Conservation (phyloP, 1,284 basidiomycete species). For the Pulveroboletus sp. region DNA sequence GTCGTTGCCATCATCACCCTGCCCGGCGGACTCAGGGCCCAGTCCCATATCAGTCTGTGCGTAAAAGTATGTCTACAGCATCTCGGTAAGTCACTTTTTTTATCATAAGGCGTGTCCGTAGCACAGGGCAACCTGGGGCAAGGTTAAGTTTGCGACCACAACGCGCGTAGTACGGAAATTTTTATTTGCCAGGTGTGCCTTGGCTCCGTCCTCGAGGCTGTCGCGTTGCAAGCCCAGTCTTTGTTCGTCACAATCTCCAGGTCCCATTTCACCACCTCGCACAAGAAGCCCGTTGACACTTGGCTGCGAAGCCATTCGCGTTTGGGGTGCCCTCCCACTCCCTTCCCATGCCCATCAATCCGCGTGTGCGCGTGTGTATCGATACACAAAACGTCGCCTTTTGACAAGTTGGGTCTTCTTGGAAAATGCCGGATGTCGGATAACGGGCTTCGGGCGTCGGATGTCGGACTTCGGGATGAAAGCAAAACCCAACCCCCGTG, state of each 20-base stretch:
- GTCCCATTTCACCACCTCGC: conserved; percentile 12
- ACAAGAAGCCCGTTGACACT: conserved; percentile 15
- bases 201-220: conserved; percentile 39
- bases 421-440: conserved; percentile 22
- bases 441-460: conserved; percentile 9
- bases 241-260: conserved; percentile 22
- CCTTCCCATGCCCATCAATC: conserved; percentile 19
- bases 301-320: conserved; percentile 15
- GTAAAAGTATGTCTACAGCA: conserved; percentile 19
- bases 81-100: conserved; percentile 18
- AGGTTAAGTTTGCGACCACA: conserved; percentile 34
- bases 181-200: conserved; percentile 33
- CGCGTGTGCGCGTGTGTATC: conserved; percentile 1
- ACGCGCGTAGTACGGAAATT: conserved; percentile 34
- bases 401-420: conserved; percentile 16
- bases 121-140: conserved; percentile 26
- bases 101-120: conserved; percentile 9
- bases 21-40: conserved; percentile 23
- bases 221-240: conserved; percentile 30
- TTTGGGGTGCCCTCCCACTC: conserved; percentile 15
- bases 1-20: neutral
- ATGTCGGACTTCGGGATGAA: conserved; percentile 12
- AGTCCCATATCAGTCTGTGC: conserved; percentile 18
- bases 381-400: conserved; percentile 3
- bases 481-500: neutral